A percentile compares a stretch with the other conserved stretches of the same genome.
phyloP scores from a whole-genome alignment of 2,329 filamentous ascomycete species.

The Trichophaea hybrida region DNA sequence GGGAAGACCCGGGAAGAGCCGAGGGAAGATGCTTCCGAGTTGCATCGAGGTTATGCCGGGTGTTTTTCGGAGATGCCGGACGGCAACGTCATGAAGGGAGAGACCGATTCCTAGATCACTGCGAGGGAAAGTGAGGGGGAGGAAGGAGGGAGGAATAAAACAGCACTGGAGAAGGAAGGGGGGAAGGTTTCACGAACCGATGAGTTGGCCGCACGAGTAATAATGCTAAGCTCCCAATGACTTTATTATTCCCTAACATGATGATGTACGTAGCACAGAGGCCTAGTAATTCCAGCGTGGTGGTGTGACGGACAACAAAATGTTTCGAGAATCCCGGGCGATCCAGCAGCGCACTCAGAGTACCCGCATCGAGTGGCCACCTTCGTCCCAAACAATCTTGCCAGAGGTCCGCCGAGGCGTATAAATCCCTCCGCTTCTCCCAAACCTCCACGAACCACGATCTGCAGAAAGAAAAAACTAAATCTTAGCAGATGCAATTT shows the following conservation, averaged over 20 bases:
- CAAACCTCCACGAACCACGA: slow-evolving; percentile 27
- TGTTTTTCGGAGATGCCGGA: slow-evolving; percentile 24
- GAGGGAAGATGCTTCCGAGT: slow-evolving; percentile 28
- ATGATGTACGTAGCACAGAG: slow-evolving; percentile 27
- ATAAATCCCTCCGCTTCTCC: slow-evolving; percentile 28
- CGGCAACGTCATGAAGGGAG: slow-evolving; percentile 27
- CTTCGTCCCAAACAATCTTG: slow-evolving; percentile 27
- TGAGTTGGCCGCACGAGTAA: slow-evolving; percentile 26
- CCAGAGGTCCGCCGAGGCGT: slow-evolving; percentile 27
- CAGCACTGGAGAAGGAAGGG: background rate
- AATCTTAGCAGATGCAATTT: background rate
- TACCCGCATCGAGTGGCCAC: slow-evolving; percentile 27
- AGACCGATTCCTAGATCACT: slow-evolving; percentile 27
- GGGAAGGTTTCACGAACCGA: slow-evolving; percentile 9
- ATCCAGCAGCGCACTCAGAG: slow-evolving; percentile 27
- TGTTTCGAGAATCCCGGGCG: slow-evolving; percentile 27
- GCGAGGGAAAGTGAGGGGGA: background rate
- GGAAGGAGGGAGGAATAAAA: background rate
- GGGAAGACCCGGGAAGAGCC: slow-evolving; percentile 27
- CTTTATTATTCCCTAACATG: slow-evolving; percentile 22
- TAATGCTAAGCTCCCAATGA: slow-evolving; percentile 27
- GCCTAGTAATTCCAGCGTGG: slow-evolving; percentile 25
- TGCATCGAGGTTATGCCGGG: slow-evolving; percentile 26
- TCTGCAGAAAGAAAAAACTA: slow-evolving; percentile 5
- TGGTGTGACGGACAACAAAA: slow-evolving; percentile 27